Base-by-base conservation (phyloP, 208 protist species). In the Leishmania major region DNA sequence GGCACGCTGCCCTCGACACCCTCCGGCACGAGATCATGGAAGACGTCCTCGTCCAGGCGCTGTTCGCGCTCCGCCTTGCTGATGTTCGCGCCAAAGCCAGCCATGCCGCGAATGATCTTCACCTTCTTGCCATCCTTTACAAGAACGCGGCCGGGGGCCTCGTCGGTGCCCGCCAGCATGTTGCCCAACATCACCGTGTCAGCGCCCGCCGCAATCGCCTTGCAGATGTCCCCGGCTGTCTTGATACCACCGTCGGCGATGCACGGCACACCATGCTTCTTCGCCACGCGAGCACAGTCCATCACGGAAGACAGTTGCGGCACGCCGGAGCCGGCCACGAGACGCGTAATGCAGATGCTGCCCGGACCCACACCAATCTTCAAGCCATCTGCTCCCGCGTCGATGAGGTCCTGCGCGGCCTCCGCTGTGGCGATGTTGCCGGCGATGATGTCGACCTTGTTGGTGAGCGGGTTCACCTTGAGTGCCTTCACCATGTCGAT, bases 31-130 rank as follows among this genome's bases (percentile, higher is more conserved):
- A 98, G 90, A 35, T 95, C 92, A 53, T 89, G 89, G 82, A 98
- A 98, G 66, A 97, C 89, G 75, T 97, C 93, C 78, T 97, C 94
- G 72, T 97, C 90, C 25, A 89, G 66, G 40, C 88, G 87, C 69
- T 91, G 84, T 83, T 98, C 93, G n/a, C 95, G 91, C 88, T 97
- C 93, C 13, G 91, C 92, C 87, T 97, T 98, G 87, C 92, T 95
- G 78, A 98, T 84, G 84, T 98, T 98, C 6, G 95, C 95, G 51
- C 93, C 95, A 76, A 93, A 98, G 67, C 95, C 95, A 19, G 95
- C 95, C 95, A 98, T 98, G 74, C 95, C 95, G 31, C 95, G 92
- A 73, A 98, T 96, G 78, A 98, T 95, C 88, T 98, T 98, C 79
- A 97, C 94, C 81, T 97, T 97, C 84, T 95, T 93, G 53, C 95